Percentiles rank a stretch among this genome's conserved stretches.
Evolutionary conservation across 1,139 yeast genomes (phyloP).

Genomic region (Magnusiomyces magnusii): DNA sequence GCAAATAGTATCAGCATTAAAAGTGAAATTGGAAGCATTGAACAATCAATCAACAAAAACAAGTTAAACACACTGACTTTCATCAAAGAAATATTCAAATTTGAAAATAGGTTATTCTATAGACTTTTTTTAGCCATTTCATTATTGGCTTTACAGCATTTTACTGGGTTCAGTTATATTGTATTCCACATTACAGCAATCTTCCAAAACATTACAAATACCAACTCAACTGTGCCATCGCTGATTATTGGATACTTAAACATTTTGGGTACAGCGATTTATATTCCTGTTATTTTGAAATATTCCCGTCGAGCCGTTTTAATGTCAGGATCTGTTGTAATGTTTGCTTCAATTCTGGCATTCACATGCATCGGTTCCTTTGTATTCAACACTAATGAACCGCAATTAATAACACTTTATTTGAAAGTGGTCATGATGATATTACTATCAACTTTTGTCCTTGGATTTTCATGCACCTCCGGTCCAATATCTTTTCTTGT

Average conservation of each 20-base stretch:
- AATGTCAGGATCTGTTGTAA: constrained; percentile 55
- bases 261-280: constrained; percentile 64
- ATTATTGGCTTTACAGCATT: constrained; percentile 65
- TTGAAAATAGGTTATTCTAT: constrained; percentile 58
- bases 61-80: constrained; percentile 56
- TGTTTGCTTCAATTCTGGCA: constrained; percentile 57
- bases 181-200: constrained; percentile 76
- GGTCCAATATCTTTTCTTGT: constrained; percentile 79
- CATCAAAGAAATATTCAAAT: constrained; percentile 58
- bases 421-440: constrained; percentile 75
- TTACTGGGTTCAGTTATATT: constrained; percentile 75
- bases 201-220: constrained; percentile 67
- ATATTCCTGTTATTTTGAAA: constrained; percentile 58
- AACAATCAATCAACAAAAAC: constrained; percentile 58
- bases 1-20: constrained; percentile 51
- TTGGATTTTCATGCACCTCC: constrained; percentile 83
- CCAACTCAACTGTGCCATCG: constrained; percentile 58
- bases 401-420: constrained; percentile 29
- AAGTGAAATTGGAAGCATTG: constrained; percentile 52
- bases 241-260: constrained; percentile 74
- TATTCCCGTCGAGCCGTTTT: constrained; percentile 66
- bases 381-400: constrained; percentile 5
- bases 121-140: constrained; percentile 59
- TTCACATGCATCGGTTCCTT: constrained; percentile 61
- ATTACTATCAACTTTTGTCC: constrained; percentile 72